Base-by-base conservation (phyloP, 768 basidiomycete genomes). In the Lentinula sp. region DNA sequence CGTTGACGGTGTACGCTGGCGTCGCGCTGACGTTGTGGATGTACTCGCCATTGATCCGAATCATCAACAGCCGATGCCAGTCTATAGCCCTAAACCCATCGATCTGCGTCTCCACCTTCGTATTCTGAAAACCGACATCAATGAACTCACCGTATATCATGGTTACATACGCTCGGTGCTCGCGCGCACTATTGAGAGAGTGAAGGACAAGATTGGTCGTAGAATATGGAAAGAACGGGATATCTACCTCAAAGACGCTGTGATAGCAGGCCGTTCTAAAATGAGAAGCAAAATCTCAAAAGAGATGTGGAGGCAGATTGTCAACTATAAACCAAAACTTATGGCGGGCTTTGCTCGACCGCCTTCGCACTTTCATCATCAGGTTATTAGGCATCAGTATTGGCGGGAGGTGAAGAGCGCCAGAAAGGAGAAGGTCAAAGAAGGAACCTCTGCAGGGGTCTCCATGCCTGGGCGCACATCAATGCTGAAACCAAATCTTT, bases 131-230 rank as follows among this genome's bases (percentile, higher is more conserved):
- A 81, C 79, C 18, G 88, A 88, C 63, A 65, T 86, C 43, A 63
- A 66, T 18, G 78, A 84, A 61, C 73, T 92, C 23, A 70, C 75
- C 56, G 65, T 70, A 2, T 76, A 91, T 56, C 69, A 75, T 40
- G 63, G 68, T 2, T 76, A 73, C 35, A 70, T 85, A 11, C 69
- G 70, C 11, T 71, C 73, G n/a, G 71, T 80, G 2, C 63, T 83
- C 6, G 79, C 74, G 5, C 82, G 88, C 9, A 82, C 76, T 16
- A 74, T 75, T 2, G 82, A 86, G 63, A 81, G 89, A 16, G 60
- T 84, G n/a, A 90, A 90, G 72, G 89, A 92, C 72, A 78, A 83
- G 34, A 72, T 91, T n/a, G 88, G 88, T 8, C 83, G 91, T n/a
- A 84, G 91, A 10, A 82, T 92, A 0, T 91, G 88, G 88, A 69